These are phyloP conservation scores for Casuarina glauca DNA, from an alignment of 306 rosid genomes.

Conservation along the genomic window DNA sequence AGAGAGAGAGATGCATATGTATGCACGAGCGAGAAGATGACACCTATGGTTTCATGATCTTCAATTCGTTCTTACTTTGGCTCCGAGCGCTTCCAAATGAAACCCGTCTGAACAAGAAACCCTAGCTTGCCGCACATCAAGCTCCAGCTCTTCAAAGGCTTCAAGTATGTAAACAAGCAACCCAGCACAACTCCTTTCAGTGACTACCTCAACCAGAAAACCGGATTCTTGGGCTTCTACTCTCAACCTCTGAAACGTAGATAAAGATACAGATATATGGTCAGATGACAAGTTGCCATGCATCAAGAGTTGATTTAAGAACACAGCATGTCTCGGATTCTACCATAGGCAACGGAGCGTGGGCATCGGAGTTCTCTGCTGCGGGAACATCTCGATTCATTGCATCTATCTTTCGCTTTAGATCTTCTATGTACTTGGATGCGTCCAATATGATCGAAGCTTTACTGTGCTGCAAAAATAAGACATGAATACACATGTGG, in stretches of 20 bases:
- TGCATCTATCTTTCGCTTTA: conserved; percentile 42
- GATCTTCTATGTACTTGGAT: conserved; percentile 32
- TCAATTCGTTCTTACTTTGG: conserved; percentile 33
- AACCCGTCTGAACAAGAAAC: conserved; percentile 57
- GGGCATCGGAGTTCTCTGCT: conserved; percentile 10
- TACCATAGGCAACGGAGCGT: conserved; percentile 52
- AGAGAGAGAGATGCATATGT: not conserved
- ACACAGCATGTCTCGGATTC: not conserved
- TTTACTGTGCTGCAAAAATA: conserved; percentile 32
- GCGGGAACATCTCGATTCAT: conserved; percentile 29
- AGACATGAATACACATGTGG: not conserved
- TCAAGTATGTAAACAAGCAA: conserved; percentile 61
- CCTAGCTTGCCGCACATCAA: conserved; percentile 69
- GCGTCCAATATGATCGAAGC: conserved; percentile 43
- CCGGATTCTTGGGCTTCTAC: conserved; percentile 46
- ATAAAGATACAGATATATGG: not conserved
- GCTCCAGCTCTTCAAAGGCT: conserved; percentile 65
- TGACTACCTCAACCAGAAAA: conserved; percentile 49
- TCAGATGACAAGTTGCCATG: not conserved
- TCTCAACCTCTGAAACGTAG: conserved; percentile 31
- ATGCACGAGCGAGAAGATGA: not conserved
- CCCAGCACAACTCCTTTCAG: conserved; percentile 46
- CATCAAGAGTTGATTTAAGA: not conserved
- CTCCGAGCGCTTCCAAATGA: conserved; percentile 49
- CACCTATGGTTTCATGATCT: not conserved